A percentile compares a stretch with the other conserved stretches of the same genome.
phyloP scores from a whole-genome alignment of 2,329 filamentous ascomycete species.

The Fusarium sp. region DNA sequence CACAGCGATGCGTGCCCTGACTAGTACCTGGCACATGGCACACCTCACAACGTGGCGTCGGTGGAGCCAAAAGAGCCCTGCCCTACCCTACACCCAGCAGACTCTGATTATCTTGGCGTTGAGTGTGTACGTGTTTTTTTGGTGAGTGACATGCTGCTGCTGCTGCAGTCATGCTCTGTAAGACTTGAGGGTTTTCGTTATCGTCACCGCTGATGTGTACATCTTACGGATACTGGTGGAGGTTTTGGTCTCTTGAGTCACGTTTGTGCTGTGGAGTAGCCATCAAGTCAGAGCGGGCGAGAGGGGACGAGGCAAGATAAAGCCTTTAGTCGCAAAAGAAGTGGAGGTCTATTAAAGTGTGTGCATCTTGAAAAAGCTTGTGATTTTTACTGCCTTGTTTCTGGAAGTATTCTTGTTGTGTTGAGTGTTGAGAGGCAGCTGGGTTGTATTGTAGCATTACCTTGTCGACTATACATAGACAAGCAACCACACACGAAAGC shows the following conservation, averaged over 20 bases:
- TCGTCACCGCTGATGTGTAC: conserved; percentile 17
- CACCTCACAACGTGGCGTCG: conserved; percentile 34
- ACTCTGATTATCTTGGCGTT: conserved; percentile 5
- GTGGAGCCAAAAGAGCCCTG: conserved; percentile 24
- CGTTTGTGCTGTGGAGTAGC: conserved; percentile 14
- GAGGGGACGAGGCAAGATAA: background rate
- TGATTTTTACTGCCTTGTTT: background rate
- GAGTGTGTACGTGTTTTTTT: background rate
- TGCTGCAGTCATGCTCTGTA: background rate
- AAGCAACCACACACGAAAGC: background rate
- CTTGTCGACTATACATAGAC: background rate
- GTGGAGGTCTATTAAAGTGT: conserved; percentile 34
- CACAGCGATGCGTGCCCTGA: conserved; percentile 26
- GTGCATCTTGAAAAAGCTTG: conserved; percentile 22
- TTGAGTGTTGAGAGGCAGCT: background rate
- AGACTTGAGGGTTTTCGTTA: conserved; percentile 9
- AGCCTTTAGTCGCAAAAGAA: background rate
- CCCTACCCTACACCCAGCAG: conserved; percentile 35
- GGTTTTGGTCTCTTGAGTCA: background rate
- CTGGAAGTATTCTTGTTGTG: background rate
- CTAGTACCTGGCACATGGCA: conserved; percentile 41
- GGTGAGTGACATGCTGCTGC: conserved; percentile 16
- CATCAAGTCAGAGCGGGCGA: background rate
- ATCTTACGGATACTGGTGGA: background rate
- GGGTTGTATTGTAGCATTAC: background rate